Conservation (phyloP, 495 filamentous ascomycete genomes). For the Aspergillus heteromorphus region DNA sequence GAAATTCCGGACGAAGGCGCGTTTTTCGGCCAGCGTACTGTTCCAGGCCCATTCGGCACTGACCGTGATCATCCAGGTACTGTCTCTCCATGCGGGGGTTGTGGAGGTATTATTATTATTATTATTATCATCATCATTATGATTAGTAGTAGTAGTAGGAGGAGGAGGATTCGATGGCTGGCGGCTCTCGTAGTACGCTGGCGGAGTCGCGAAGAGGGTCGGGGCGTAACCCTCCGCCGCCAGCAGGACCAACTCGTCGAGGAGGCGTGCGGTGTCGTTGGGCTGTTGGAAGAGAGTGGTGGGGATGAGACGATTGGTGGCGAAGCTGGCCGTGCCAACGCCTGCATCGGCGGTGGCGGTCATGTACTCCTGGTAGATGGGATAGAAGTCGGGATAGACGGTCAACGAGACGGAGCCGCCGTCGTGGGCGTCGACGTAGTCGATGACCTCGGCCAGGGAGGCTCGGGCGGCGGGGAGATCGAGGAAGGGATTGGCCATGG, state of each 20-base stretch:
- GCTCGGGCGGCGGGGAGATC: constrained; percentile 21
- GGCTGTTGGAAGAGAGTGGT: constrained; percentile 18
- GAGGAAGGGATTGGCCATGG: constrained; percentile 33
- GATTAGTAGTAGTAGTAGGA: too few relatives aligned
- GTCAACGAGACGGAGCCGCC: constrained; percentile 26
- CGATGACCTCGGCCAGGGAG: constrained; percentile 22
- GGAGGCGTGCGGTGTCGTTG: constrained; percentile 20
- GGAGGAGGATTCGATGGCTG: too few relatives aligned
- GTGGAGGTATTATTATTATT: too few relatives aligned
- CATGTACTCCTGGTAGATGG: constrained; percentile 33
- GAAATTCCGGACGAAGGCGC: too few relatives aligned
- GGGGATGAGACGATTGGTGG: constrained; percentile 34
- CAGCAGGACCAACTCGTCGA: constrained; percentile 6
- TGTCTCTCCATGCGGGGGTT: constrained; percentile 39
- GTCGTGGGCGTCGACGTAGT: constrained; percentile 21
- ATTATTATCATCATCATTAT: too few relatives aligned
- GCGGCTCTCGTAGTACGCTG: constrained; percentile 12
- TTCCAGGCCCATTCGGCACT: constrained; percentile 28
- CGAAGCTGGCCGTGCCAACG: constrained; percentile 24
- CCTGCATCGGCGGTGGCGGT: constrained; percentile 18
- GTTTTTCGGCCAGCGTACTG: constrained; percentile 17
- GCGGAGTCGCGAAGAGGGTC: constrained; percentile 23
- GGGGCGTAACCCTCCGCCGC: constrained; percentile 15
- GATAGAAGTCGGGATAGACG: constrained; percentile 22
- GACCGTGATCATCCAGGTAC: constrained; percentile 34